phyloP scores from a whole-genome alignment of 768 basidiomycete genomes.

The Rhodotorula graminis region DNA sequence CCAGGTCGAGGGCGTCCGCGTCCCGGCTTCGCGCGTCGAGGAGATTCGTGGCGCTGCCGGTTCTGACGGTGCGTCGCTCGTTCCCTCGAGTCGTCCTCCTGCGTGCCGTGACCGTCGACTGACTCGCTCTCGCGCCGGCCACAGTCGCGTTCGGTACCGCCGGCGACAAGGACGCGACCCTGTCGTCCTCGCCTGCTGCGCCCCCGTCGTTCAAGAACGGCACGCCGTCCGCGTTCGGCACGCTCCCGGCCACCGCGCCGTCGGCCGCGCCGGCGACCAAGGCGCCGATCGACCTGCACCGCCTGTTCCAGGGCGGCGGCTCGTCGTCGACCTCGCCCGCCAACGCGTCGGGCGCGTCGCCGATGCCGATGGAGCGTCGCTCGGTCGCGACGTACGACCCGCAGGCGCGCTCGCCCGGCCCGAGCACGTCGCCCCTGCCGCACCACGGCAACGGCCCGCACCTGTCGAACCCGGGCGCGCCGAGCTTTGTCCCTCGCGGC shows the following conservation, averaged over 20 bases:
- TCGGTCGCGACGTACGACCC: conserved; percentile 33
- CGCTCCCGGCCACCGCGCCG: conserved; percentile 17
- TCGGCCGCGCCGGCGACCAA: conserved; percentile 10
- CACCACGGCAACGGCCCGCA: conserved; percentile 9
- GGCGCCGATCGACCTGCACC: conserved; percentile 35
- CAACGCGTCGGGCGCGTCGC: not conserved
- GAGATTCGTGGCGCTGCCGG: conserved; percentile 27
- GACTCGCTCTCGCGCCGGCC: not conserved
- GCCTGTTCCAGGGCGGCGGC: conserved; percentile 36
- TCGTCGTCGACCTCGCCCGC: conserved; percentile 11
- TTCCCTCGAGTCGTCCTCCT: not conserved
- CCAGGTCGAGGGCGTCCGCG: conserved; percentile 33
- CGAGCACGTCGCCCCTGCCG: conserved; percentile 25
- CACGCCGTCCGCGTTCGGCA: conserved; percentile 27
- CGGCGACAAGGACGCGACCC: conserved; percentile 33
- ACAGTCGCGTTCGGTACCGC: conserved; percentile 36
- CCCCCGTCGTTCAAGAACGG: conserved; percentile 31
- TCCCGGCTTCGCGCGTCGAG: conserved; percentile 23
- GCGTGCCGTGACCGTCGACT: too few species aligned
- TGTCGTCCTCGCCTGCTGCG: conserved; percentile 38
- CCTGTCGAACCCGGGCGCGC: conserved; percentile 14
- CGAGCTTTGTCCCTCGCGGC: conserved; percentile 23
- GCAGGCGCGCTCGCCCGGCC: conserved; percentile 27
- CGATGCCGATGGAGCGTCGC: conserved; percentile 19
- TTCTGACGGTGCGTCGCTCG: conserved; percentile 22